A percentile compares a stretch with the other conserved stretches of the same genome.
phyloP scores from a whole-genome alignment of 306 rosid genomes.

The Vigna nakashimae region DNA sequence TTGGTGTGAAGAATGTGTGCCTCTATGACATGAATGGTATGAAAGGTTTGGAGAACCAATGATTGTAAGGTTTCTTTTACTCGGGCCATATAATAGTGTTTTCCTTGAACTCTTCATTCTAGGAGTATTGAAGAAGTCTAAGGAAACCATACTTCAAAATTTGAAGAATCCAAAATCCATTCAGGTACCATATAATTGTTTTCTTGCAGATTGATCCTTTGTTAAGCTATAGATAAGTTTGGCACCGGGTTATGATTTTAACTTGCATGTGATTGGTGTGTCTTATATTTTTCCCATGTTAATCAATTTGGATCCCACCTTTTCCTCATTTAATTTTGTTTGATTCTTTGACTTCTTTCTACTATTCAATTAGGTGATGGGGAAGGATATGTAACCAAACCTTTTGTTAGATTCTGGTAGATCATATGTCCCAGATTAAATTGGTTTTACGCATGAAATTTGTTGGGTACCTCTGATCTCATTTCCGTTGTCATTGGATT shows the following conservation, averaged over 20 bases:
- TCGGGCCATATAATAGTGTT: slow-evolving; percentile 23
- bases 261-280: slow-evolving; percentile 2
- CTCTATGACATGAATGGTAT: slow-evolving; percentile 87
- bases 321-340: slow-evolving; percentile 4
- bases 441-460: slow-evolving; percentile 22
- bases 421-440: slow-evolving; percentile 15
- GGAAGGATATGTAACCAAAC: slow-evolving; percentile 7
- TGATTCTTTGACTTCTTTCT: not conserved
- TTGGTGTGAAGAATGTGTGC: slow-evolving; percentile 78
- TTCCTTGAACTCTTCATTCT: slow-evolving; percentile 36
- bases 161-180: slow-evolving; percentile 53
- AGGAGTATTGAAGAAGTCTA: slow-evolving; percentile 83
- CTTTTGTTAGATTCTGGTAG: slow-evolving; percentile 12
- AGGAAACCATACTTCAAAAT: slow-evolving; percentile 62
- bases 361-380: slow-evolving; percentile 1
- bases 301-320: slow-evolving; percentile 21
- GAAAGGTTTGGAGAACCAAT: slow-evolving; percentile 35
- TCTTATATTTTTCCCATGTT: slow-evolving; percentile 32
- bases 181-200: slow-evolving; percentile 54
- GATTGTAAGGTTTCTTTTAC: slow-evolving; percentile 31
- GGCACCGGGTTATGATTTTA: slow-evolving; percentile 20
- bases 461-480: not conserved
- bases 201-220: slow-evolving; percentile 22
- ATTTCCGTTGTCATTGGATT: slow-evolving; percentile 3
- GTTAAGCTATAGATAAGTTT: slow-evolving; percentile 3